These are phyloP conservation scores for Aspergillus brasiliensis DNA, from an alignment of 2,329 filamentous ascomycete genomes.

Conservation along the genomic window DNA sequence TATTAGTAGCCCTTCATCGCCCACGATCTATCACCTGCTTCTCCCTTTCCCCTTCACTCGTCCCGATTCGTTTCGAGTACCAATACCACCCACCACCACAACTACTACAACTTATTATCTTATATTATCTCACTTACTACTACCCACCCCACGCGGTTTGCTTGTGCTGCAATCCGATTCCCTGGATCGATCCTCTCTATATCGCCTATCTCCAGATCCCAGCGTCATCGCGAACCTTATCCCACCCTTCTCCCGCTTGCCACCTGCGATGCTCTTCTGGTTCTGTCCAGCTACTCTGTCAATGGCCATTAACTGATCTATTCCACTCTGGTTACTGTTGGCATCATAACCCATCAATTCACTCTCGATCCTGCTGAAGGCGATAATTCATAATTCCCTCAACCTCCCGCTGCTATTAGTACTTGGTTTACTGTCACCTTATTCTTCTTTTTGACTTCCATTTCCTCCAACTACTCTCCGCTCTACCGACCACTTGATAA, in stretches of 20 bases:
- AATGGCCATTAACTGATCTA: conserved; percentile 4
- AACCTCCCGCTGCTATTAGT: not conserved
- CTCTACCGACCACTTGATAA: conserved; percentile 4
- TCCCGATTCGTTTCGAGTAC: conserved; percentile 6
- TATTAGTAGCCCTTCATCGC: conserved; percentile 10
- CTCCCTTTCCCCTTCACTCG: not conserved
- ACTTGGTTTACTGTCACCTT: not conserved
- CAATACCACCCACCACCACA: conserved; percentile 7
- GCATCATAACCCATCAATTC: conserved; percentile 7
- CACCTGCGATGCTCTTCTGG: conserved; percentile 23
- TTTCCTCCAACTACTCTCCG: conserved; percentile 4
- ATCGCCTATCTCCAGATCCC: not conserved
- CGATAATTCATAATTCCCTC: conserved; percentile 7
- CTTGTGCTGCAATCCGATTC: conserved; percentile 1
- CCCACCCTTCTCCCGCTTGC: conserved; percentile 13
- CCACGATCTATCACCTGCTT: not conserved
- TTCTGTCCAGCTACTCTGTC: conserved; percentile 6
- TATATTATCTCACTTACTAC: not conserved
- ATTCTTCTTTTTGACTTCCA: not conserved
- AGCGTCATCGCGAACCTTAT: conserved; percentile 20
- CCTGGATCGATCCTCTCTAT: not conserved
- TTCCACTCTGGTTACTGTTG: conserved; percentile 4
- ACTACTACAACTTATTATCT: too few species aligned
- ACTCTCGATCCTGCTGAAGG: not conserved
- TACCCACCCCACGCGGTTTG: not conserved